Evolutionary conservation across 768 basidiomycete genomes (phyloP).

Genomic region (Boletus rubropictus): DNA sequence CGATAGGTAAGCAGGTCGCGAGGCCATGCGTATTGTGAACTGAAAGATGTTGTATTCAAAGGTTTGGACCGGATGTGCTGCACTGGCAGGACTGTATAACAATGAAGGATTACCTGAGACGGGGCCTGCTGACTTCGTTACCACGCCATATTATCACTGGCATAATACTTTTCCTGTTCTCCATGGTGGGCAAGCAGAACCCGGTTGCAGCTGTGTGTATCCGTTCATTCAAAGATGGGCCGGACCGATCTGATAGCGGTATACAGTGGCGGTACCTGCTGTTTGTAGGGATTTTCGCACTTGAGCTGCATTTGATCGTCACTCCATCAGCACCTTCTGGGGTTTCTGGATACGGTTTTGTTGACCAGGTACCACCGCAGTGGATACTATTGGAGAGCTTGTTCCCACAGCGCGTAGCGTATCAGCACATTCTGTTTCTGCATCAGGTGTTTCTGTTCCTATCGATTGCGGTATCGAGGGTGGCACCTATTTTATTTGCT

Average conservation of each 20-base stretch:
- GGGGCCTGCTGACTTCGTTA: constrained; percentile 55
- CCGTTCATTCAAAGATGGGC: constrained; percentile 4
- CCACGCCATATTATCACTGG: constrained; percentile 65
- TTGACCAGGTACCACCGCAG: constrained; percentile 12
- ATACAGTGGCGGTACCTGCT: constrained; percentile 74
- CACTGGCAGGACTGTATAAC: constrained; percentile 66
- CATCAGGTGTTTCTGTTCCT: constrained; percentile 74
- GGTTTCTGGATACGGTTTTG: constrained; percentile 20
- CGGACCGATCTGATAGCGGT: constrained; percentile 10
- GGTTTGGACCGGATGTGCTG: constrained; percentile 73
- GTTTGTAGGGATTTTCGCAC: constrained; percentile 54
- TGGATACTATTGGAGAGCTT: constrained; percentile 33
- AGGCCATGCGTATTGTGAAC: background rate
- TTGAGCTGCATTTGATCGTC: constrained; percentile 63
- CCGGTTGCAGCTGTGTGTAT: constrained; percentile 60
- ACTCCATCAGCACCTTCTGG: constrained; percentile 29
- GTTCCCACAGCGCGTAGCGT: constrained; percentile 63
- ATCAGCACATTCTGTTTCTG: constrained; percentile 73
- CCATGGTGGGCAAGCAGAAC: constrained; percentile 53
- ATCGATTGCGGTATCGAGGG: constrained; percentile 64
- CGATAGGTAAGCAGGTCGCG: constrained; percentile 60
- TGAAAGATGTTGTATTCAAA: constrained; percentile 21
- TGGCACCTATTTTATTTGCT: constrained; percentile 64
- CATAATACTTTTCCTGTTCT: constrained; percentile 54
- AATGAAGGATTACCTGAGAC: constrained; percentile 59